Evolutionary conservation across 805 yeast species (phyloP).

Genomic region (Kodamaea lidongshanica): DNA sequence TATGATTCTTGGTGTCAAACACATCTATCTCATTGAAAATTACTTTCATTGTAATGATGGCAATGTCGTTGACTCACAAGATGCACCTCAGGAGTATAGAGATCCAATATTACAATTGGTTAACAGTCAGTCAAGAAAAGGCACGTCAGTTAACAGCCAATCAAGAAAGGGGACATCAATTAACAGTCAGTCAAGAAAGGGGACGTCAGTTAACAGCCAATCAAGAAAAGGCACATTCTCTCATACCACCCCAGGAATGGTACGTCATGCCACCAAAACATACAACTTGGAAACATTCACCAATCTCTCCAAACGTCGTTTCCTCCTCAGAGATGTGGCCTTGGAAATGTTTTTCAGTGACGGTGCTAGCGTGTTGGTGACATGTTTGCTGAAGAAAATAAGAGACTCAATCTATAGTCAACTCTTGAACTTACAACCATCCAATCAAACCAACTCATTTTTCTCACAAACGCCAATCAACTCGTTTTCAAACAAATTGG

Average conservation of each 20-base stretch:
- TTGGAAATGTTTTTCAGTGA: constrained; percentile 69
- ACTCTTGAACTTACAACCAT: constrained; percentile 45
- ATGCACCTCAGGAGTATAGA: constrained; percentile 54
- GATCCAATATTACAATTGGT: constrained; percentile 68
- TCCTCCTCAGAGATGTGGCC: constrained; percentile 73
- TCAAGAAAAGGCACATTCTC: constrained; percentile 16
- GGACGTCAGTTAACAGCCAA: constrained; percentile 54
- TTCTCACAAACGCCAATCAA: constrained; percentile 1
- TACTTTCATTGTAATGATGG: constrained; percentile 53
- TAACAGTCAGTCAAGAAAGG: constrained; percentile 39
- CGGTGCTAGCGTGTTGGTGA: constrained; percentile 65
- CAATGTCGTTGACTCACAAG: constrained; percentile 55
- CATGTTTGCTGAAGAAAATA: constrained; percentile 47
- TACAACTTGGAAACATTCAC: constrained; percentile 60
- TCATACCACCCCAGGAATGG: constrained; percentile 1
- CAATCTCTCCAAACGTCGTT: constrained; percentile 67
- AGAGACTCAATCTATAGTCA: constrained; percentile 53
- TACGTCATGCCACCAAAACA: constrained; percentile 42
- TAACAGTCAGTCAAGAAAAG: constrained; percentile 39
- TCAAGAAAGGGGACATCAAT: constrained; percentile 42
- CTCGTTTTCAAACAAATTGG: constrained; percentile 21
- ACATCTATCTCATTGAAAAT: constrained; percentile 63
- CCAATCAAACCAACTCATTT: constrained; percentile 33
- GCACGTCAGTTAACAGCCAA: constrained; percentile 54
- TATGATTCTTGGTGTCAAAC: constrained; percentile 59